Evolutionary conservation across 2,329 filamentous ascomycete genomes (phyloP), one percentile per base, ranked within the genome.

Genomic region (Sarocladium oryzae): DNA sequence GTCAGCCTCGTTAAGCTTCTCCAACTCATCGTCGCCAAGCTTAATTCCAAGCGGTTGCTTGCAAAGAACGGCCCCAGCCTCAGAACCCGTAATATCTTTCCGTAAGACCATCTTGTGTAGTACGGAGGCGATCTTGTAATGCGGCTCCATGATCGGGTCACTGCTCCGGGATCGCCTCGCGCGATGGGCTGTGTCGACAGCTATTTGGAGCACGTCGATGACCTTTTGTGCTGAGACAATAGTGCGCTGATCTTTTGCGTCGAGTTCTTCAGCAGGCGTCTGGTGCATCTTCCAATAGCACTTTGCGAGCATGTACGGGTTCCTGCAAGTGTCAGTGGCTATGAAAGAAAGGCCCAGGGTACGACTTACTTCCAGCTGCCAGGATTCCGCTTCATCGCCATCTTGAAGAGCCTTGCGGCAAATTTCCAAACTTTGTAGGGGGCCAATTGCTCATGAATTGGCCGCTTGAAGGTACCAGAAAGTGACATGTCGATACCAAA

Each of bases 51-150:
- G 78, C 0, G 79, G 78, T 55, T 82, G 79, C 26, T 76, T 72
- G 10, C 78, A 73, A 8, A 84, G 64, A n/a, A 81, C 68, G 38
- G 74, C 61, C 32, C 75, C 76, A 0, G 71, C 79, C 15, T 75
- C 71, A 41, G 72, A 68, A n/a, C 69, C 67, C 2, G 68, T 55
- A 4, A 82, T 58, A 26, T 79, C 74, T 13, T 69, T 68, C 13
- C 72, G 69, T 30, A 73, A 73, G 15, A 95, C 86, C 21, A 96
- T 76, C 66, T 96, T 96, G 69, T 95, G 84, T 6, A 90, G 70
- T 20, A 93, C 73, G 2, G 88, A 86, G 32, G 93, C 79, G 18
- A 96, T 84, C 69, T 95, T 96, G 74, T 95, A 96, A 63, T 96
- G 90, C 3, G 91, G 91, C 64, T 96, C 91, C 15, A 96, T 77